Evolutionary conservation across 2,329 filamentous ascomycete genomes (phyloP).

Genomic region (Camillea tinctor): DNA sequence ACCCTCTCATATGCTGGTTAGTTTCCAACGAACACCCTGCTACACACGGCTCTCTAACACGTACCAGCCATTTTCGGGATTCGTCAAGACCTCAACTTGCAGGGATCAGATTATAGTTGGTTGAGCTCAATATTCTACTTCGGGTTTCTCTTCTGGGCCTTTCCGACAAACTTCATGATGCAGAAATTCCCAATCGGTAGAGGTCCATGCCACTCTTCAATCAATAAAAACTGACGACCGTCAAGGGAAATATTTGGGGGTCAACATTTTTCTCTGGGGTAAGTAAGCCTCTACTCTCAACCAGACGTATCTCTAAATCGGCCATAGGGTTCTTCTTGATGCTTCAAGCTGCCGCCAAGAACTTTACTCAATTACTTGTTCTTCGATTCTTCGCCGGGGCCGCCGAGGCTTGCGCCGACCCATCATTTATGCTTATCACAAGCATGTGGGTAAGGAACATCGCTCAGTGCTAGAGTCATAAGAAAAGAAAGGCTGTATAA

Average conservation of each 20-base stretch:
- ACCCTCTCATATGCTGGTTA: constrained; percentile 52
- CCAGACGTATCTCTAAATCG: neutral
- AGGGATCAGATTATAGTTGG: constrained; percentile 54
- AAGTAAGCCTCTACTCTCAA: neutral
- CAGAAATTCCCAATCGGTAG: constrained; percentile 51
- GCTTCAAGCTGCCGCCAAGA: constrained; percentile 49
- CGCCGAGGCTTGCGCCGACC: constrained; percentile 54
- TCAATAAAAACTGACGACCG: neutral
- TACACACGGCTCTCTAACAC: constrained; percentile 1
- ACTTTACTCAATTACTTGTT: constrained; percentile 49
- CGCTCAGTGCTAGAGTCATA: neutral
- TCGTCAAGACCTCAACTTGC: constrained; percentile 51
- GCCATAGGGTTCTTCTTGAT: constrained; percentile 45
- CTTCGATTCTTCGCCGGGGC: constrained; percentile 53
- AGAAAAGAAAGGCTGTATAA: neutral
- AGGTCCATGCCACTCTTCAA: constrained; percentile 27
- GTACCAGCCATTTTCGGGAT: constrained; percentile 56
- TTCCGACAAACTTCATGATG: constrained; percentile 53
- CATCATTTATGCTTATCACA: constrained; percentile 57
- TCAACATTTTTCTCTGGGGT: constrained; percentile 43
- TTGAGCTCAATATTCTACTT: constrained; percentile 56
- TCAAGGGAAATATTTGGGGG: constrained; percentile 49
- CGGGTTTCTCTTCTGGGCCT: constrained; percentile 52
- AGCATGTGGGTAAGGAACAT: constrained; percentile 48
- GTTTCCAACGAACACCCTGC: neutral